Evolutionary conservation across 768 basidiomycete genomes (phyloP).

Genomic region (Tephrocybe sp.): DNA sequence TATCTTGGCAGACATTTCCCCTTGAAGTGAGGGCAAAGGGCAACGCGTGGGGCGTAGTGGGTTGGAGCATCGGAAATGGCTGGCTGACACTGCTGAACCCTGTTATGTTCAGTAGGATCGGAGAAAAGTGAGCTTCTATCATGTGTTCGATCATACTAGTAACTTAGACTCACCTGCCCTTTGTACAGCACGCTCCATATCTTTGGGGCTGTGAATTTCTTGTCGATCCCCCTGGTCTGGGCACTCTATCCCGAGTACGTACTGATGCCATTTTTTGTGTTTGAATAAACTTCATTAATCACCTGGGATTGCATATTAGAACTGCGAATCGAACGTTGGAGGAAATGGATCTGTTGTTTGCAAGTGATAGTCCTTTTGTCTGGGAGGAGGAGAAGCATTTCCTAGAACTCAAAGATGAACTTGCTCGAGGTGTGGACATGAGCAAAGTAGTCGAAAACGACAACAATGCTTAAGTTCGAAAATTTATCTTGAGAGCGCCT

Average conservation of each 20-base stretch:
- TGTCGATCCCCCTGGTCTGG: constrained; percentile 43
- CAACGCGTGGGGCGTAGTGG: constrained; percentile 46
- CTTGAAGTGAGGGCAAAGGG: constrained; percentile 44
- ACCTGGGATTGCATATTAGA: too few species aligned
- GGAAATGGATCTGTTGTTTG: constrained; percentile 45
- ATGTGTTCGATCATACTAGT: neutral
- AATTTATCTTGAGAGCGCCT: too few species aligned
- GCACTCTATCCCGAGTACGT: constrained; percentile 44
- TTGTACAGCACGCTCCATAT: constrained; percentile 40
- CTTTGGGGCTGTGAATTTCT: constrained; percentile 43
- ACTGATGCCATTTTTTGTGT: neutral
- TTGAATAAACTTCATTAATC: neutral
- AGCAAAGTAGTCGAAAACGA: constrained; percentile 14
- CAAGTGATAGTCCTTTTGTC: constrained; percentile 43
- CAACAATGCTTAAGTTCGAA: neutral
- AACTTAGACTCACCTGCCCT: neutral
- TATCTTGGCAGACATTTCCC: constrained; percentile 46
- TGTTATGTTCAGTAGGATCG: constrained; percentile 41
- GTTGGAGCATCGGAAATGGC: constrained; percentile 43
- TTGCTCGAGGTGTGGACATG: constrained; percentile 21
- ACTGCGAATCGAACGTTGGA: constrained; percentile 43
- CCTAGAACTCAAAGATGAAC: constrained; percentile 32
- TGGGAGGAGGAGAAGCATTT: constrained; percentile 45
- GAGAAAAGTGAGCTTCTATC: constrained; percentile 28
- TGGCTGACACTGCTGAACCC: constrained; percentile 46